Evolutionary conservation across 257 asterid genomes (phyloP), one percentile per base, ranked within the genome.

Genomic region (Linaria vulgaris): DNA sequence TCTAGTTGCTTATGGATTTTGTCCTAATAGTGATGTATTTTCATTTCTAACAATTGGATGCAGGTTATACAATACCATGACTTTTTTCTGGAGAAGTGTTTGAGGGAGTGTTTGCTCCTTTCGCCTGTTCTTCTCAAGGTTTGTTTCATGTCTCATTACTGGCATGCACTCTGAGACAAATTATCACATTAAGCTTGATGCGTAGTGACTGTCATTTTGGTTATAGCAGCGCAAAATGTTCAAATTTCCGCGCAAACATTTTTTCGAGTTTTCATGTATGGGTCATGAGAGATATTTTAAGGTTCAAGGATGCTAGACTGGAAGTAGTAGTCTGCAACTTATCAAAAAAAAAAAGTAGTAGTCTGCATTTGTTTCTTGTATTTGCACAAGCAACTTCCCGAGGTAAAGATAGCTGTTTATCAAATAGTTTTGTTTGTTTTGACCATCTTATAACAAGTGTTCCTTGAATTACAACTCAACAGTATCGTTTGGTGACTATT

Each of bases 51-150:
- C 10, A 22, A 59, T 45, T 56, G 52, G 59, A 68, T 71, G 70
- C 88, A 92, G 99, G 97, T 92, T 73, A 85, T 92, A 68, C 91
- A 87, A 57, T 80, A 82, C 83, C 99, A 92, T 63, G 95, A 87
- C 65, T 89, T 89, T 76, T 92, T 89, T 64, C 99, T 92, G 37
- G 97, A 87, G 55, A 85, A 89, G 81, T 92, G 99, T 72, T 76
- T 87, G 79, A 79, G 94, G 78, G 97, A 92, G 75, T 92, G 97
- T 59, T 76, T 92, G 83, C 96, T 92, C 66, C 91, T 87, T 67
- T 92, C 96, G 11, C 97, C 97, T 45, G 74, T 81, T 79, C 94
- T 92, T 77, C 83, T 89, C 69, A 90, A 87, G 99, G 99, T 92
- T 62, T 61, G 82, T 47, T 61, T 34, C 25, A 27, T 59, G 14